Evolutionary conservation across 164 flowering plant species (phyloP).

Genomic region (Stephania japonica): DNA sequence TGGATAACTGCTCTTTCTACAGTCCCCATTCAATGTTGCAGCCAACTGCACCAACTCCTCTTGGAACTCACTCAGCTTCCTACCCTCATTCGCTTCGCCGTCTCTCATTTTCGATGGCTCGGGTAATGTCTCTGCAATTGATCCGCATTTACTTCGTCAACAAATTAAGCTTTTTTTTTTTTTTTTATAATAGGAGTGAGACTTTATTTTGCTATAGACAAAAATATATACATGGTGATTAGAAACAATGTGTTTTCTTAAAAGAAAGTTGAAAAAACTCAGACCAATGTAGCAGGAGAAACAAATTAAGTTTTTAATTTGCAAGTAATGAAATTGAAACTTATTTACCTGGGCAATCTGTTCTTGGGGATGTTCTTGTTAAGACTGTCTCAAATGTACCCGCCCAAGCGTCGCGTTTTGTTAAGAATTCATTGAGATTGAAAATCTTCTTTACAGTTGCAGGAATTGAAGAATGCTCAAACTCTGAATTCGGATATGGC

Average conservation of each 20-base stretch:
- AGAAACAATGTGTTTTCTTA: too few relatives aligned
- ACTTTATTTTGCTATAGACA: not conserved
- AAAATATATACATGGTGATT: too few relatives aligned
- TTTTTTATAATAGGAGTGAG: not conserved
- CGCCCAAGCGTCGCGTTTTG: conserved; percentile 89
- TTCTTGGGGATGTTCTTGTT: conserved; percentile 52
- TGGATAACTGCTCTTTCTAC: conserved; percentile 39
- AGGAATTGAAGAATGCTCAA: conserved; percentile 82
- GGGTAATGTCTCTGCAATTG: conserved; percentile 41
- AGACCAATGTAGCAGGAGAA: too few relatives aligned
- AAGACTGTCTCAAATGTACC: conserved; percentile 69
- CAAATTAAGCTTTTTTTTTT: not conserved
- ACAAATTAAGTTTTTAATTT: too few relatives aligned
- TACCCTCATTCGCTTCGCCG: conserved; percentile 35
- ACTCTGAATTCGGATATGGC: conserved; percentile 63
- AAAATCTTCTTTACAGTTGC: conserved; percentile 86
- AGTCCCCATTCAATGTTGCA: conserved; percentile 62
- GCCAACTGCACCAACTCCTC: conserved; percentile 60
- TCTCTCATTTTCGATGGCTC: conserved; percentile 42
- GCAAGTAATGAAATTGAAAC: not conserved
- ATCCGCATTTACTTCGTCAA: not conserved
- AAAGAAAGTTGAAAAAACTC: too few relatives aligned
- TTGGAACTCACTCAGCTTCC: conserved; percentile 58
- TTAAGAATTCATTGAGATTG: conserved; percentile 57
- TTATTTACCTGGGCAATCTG: conserved; percentile 71